phyloP scores from a whole-genome alignment of 306 rosid genomes.

The Parietaria judaica region DNA sequence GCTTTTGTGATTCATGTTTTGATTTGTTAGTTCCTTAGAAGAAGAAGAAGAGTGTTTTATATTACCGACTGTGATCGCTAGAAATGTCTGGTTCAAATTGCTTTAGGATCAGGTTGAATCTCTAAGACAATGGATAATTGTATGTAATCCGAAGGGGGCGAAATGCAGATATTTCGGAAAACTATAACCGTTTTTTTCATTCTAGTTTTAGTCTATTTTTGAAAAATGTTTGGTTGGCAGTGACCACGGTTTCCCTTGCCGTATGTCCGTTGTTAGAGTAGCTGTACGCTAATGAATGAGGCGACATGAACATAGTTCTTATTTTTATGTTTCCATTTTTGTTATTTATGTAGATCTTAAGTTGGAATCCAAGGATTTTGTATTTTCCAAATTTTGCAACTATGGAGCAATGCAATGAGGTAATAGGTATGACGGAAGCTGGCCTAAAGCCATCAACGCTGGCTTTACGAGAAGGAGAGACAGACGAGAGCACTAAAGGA shows the following conservation, averaged over 20 bases:
- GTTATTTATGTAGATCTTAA: slow-evolving; percentile 47
- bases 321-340: neutral
- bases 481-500: slow-evolving; percentile 46
- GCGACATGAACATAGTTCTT: neutral
- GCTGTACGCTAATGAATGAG: neutral
- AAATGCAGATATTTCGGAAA: too few species aligned
- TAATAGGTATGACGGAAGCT: slow-evolving; percentile 44
- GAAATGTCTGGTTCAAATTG: neutral
- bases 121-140: too few species aligned
- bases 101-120: too few species aligned
- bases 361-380: slow-evolving; percentile 77
- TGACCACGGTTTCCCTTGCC: too few species aligned
- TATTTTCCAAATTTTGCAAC: slow-evolving; percentile 88
- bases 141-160: too few species aligned
- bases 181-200: too few species aligned
- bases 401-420: slow-evolving; percentile 58
- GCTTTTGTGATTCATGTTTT: neutral
- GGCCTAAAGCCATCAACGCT: slow-evolving; percentile 56
- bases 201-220: too few species aligned
- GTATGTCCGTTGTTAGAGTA: neutral
- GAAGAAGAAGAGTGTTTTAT: too few species aligned
- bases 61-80: too few species aligned
- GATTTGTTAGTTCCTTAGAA: too few species aligned
- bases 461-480: slow-evolving; percentile 67
- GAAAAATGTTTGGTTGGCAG: too few species aligned